Base-by-base conservation (phyloP, 768 basidiomycete genomes). In the Podaxis carcinomalis region DNA sequence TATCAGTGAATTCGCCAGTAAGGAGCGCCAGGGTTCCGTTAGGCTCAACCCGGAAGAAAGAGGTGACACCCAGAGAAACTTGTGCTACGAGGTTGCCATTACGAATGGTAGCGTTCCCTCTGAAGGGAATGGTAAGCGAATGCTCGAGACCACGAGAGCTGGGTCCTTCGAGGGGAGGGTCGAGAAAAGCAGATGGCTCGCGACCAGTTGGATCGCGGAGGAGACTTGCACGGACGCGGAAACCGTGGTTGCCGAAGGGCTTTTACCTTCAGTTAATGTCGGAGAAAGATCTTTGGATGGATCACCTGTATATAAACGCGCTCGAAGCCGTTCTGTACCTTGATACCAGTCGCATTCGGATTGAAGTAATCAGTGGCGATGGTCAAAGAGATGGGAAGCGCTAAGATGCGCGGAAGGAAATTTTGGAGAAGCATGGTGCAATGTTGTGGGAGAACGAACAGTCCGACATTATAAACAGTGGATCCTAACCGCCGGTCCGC, bases 241-340 rank as follows among this genome's bases (percentile, higher is more conserved):
- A 67, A 9, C 73, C 74, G 56, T 75, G 68, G 47, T 72, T 71
- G n/a, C 74, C 74, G 56, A 70, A 75, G 11, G 74, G 74, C 74
- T 74, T 46, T n/a, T 39, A n/a, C 21, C 52, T 37, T 59, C 11
- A 52, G 36, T 35, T 6, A 56, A 28, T 42, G 27, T 27, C 39
- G 37, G 14, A 37, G 9, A 42, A 42, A 54, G 23, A 57, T 42
- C 21, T 32, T 13, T 6, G 47, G 32, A 59, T 59, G 11, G 25
- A 19, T 47, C 47, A 71, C 73, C 66, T 75, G 74, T 14, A 75
- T 67, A 51, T 70, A 74, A 19, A 76, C 68, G 6, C 68, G 67
- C 65, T 74, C 70, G 54, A 74, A 76, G 6, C 69, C 72, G 63
- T 76, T 73, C 59, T 75, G 73, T 35, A 74, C 60, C 50, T 74